Base-by-base conservation (phyloP, 2,329 filamentous ascomycete genomes). In the Zasmidium cellare region DNA sequence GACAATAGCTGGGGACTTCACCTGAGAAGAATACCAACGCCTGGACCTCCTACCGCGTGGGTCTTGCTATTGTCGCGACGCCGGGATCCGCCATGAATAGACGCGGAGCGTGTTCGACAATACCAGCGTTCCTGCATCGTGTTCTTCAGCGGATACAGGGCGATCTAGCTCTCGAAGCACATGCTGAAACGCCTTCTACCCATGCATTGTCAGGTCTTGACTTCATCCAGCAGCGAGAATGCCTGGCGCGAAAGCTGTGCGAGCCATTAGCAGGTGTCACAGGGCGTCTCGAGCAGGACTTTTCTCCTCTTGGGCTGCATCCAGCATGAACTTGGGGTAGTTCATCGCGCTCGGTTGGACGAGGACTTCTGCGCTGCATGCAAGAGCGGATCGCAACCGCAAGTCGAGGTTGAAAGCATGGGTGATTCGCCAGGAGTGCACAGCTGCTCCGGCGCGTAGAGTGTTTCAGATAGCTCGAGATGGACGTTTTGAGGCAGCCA, bases 41-140 rank as follows among this genome's bases (percentile, higher is more conserved):
- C 51, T 53, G 44, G 45, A 51, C 28, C 28, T 31, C 28, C 28
- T 14, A 52, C 55, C 56, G 28, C 48, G 47, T 56, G 44, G 55
- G 25, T 50, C 51, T 61, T 65, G 59, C 61, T 65, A 66, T 70
- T 68, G 67, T 69, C 63, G 59, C 61, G 59, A 60, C 48, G 55
- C 55, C 55, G 55, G 51, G 56, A 58, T 54, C 35, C 23, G 48
- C 54, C 64, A 55, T 62, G 65, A 63, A 64, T 66, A 65, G 59
- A 62, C 64, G 64, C 65, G 61, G 54, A 46, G 51, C 53, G 47
- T 48, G 41, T 45, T 53, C 25, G n/a, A n/a, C n/a, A 44, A 58
- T 49, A 38, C 35, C 41, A 55, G 20, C 54, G 49, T 41, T 9
- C 35, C 35, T n/a, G 35, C 28, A 41, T 45, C 16, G 3, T 51